Evolutionary conservation across 1,139 yeast species (phyloP), one percentile per base, ranked within the genome.

Genomic region (Diutina rugosa): DNA sequence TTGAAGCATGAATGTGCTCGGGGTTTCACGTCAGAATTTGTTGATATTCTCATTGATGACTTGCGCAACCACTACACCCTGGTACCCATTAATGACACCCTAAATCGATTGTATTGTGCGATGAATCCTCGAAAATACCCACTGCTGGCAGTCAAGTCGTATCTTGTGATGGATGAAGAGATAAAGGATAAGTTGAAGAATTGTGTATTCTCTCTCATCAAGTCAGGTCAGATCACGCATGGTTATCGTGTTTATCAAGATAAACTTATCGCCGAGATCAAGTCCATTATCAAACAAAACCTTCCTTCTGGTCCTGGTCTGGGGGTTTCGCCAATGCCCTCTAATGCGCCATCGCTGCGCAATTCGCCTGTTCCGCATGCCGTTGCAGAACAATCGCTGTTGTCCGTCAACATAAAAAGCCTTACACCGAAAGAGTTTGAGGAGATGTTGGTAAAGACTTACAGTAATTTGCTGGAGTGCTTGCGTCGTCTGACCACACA

Each of bases 341-440:
- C 51, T 6, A 29, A 30, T 12, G 53, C 44, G 4, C 44, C 32
- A 44, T 49, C 53, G 29, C 41, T n/a, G 18, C 53, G 53, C n/a
- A 32, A 30, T 6, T 49, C 53, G 8, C 53, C 53, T 4, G 53
- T n/a, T 4, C 53, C 53, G 8, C 46, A 44, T n/a, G 46, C 46
- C 26, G 21, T 47, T 18, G 41, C 26, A 4, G 44, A 49, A 18
- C 41, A n/a, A 18, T 9, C 28, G 55, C 63, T 66, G 1, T 70
- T 87, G 47, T 85, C 91, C 1, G 67, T 78, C 1, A 70, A 78
- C 58, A 75, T 89, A 55, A 82, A 84, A 61, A 78, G 81, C 5
- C 77, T 90, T 75, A 76, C 90, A 0, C 85, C 91, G 0, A 69
- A 71, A 21, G 97, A 88, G 59, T 90, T 90, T 63, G 90, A 87